Base-by-base conservation (phyloP, 1,284 basidiomycete species). In the Puccinia triticina region DNA sequence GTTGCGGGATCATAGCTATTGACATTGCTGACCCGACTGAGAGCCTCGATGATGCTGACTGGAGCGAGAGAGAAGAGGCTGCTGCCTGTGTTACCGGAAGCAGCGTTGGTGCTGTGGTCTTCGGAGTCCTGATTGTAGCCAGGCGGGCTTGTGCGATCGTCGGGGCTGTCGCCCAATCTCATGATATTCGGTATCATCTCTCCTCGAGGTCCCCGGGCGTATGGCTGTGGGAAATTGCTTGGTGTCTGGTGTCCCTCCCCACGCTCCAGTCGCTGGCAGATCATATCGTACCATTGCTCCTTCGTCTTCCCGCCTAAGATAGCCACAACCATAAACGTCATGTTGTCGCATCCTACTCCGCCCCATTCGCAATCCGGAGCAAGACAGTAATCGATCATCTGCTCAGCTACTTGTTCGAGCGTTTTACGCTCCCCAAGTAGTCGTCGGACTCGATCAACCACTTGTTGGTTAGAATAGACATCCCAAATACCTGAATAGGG, bases 321-420 rank as follows among this genome's bases (percentile, higher is more conserved):
- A 4, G 94, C 97, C 72, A 99, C 91, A 83, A 99, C 91, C 84
- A 98, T 91, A 79, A 97, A 90, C 0, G 97, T 99, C 97, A 99
- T 99, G 89, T 99, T 99, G 89, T 99, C 97, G 87, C 96, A 98
- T 32, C 97, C 97, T 83, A 98, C 94, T 23, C 97, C 96, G 66
- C 94, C 94, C 59, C 93, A 93, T 69, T 93, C 93, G 1, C 94
- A 93, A 87, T 98, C 94, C 0, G 96, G 95, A 16, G 97, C 96
- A 69, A 98, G 90, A 87, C 97, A 99, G 84, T 93, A 92, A 84
- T 95, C 93, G 88, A 97, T 97, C 85, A 98, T 91, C 85, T 92
- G 91, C 87, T 98, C 95, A 86, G 92, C 92, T 84, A 98, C 94
- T 86, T 94, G 92, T 37, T 88, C 86, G 18, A 99, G 90, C 77